phyloP scores from a whole-genome alignment of 2,329 filamentous ascomycete genomes.

The Myotisia sp. region DNA sequence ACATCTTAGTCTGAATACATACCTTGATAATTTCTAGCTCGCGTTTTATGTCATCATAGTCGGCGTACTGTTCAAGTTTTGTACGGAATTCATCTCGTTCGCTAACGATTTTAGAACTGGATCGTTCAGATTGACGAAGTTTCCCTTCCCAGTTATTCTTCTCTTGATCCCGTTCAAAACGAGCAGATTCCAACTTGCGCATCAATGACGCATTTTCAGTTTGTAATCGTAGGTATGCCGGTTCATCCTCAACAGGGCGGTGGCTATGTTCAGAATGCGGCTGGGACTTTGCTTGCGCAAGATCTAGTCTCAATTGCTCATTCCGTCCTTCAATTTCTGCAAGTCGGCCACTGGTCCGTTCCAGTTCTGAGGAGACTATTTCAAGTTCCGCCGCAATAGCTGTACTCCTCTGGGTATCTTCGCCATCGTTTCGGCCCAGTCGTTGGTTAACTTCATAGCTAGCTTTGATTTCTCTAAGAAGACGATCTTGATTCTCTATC shows the following conservation, averaged over 20 bases:
- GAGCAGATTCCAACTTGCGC: conserved; percentile 68
- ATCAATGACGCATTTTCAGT: conserved; percentile 89
- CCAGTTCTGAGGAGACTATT: conserved; percentile 80
- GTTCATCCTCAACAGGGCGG: conserved; percentile 68
- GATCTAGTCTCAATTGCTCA: conserved; percentile 77
- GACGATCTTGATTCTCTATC: conserved; percentile 78
- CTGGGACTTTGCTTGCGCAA: conserved; percentile 75
- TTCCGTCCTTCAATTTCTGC: conserved; percentile 89
- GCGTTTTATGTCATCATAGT: conserved; percentile 93
- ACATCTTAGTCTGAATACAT: conserved; percentile 11
- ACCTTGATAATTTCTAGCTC: conserved; percentile 87
- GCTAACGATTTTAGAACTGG: conserved; percentile 56
- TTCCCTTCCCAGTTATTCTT: conserved; percentile 63
- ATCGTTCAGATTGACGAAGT: conserved; percentile 64
- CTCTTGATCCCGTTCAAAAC: conserved; percentile 70
- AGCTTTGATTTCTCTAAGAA: conserved; percentile 89
- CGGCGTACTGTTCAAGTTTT: conserved; percentile 77
- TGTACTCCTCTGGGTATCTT: conserved; percentile 45
- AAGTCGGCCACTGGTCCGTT: conserved; percentile 71
- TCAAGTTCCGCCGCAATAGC: conserved; percentile 84
- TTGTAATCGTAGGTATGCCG: conserved; percentile 69
- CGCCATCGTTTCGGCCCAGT: conserved; percentile 58
- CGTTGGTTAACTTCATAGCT: conserved; percentile 94
- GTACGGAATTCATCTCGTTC: conserved; percentile 67
- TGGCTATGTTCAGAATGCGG: conserved; percentile 44